Percentiles rank a stretch among this genome's conserved stretches.
Evolutionary conservation across 2,329 filamentous ascomycete species (phyloP).

Genomic region (Stachybotrys chlorohalonatus): DNA sequence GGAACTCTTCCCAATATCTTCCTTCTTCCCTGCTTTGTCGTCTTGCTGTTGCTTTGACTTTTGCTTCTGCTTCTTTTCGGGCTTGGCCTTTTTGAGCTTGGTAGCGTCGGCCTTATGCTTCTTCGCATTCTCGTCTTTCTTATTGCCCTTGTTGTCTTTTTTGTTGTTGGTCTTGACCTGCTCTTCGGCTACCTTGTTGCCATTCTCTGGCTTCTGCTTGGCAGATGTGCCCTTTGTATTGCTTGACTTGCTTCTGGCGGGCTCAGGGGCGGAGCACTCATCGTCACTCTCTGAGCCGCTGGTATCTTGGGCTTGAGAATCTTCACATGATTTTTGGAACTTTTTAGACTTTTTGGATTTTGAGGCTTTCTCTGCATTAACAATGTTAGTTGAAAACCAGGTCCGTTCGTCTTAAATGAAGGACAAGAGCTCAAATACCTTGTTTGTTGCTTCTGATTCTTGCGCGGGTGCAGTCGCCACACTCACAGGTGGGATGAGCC

Average conservation of each 20-base stretch:
- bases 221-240: conserved; percentile 3
- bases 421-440: neutral
- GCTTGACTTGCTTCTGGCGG: conserved; percentile 3
- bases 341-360: conserved; percentile 5
- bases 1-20: conserved; percentile 2
- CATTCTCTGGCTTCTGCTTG: neutral
- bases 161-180: neutral
- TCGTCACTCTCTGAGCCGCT: conserved; percentile 1
- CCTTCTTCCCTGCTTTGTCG: conserved; percentile 8
- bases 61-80: neutral
- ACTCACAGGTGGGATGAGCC: conserved; percentile 22
- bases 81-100: neutral
- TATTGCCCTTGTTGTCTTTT: conserved; percentile 2
- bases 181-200: neutral
- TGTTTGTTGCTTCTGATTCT: conserved; percentile 6
- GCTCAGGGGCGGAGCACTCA: neutral
- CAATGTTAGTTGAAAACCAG: neutral
- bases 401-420: neutral
- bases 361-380: conserved; percentile 4
- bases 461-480: conserved; percentile 13
- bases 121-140: neutral
- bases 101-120: neutral
- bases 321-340: conserved; percentile 5
- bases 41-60: neutral
- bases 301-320: conserved; percentile 5